Percentiles rank a stretch among this genome's conserved stretches.
Evolutionary conservation across 2,329 filamentous ascomycete genomes (phyloP).

Genomic region (Celoporthe dispersa): DNA sequence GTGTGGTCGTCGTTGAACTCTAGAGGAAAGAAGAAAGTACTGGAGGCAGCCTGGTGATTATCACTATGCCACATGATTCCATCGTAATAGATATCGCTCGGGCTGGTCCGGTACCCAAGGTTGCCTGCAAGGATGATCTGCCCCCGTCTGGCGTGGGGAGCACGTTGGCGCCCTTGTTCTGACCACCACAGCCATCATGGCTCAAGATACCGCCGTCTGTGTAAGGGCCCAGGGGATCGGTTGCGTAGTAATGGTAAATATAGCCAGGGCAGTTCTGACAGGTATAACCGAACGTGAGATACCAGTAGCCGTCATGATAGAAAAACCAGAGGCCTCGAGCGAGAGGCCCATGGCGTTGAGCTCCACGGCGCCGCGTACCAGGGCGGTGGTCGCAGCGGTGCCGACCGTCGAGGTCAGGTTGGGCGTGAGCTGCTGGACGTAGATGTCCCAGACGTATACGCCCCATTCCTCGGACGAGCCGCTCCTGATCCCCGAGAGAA

Average conservation of each 20-base stretch:
- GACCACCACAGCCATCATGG: not conserved
- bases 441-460: not conserved
- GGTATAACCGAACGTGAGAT: not conserved
- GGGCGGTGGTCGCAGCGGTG: not conserved
- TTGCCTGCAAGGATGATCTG: not conserved
- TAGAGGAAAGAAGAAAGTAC: not conserved
- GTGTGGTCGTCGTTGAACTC: constrained; percentile 1
- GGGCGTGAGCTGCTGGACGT: not conserved
- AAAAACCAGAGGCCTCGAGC: not conserved
- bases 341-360: not conserved
- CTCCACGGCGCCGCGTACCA: not conserved
- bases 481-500: not conserved
- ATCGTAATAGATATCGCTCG: not conserved
- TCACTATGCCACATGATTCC: not conserved
- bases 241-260: not conserved
- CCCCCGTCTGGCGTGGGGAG: not conserved
- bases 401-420: not conserved
- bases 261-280: not conserved
- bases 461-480: not conserved
- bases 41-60: not conserved
- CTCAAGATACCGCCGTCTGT: not conserved
- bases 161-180: not conserved
- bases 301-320: not conserved
- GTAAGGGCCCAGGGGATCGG: not conserved
- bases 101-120: not conserved